phyloP scores from a whole-genome alignment of 306 rosid genomes.

The Ceratonia siliqua region DNA sequence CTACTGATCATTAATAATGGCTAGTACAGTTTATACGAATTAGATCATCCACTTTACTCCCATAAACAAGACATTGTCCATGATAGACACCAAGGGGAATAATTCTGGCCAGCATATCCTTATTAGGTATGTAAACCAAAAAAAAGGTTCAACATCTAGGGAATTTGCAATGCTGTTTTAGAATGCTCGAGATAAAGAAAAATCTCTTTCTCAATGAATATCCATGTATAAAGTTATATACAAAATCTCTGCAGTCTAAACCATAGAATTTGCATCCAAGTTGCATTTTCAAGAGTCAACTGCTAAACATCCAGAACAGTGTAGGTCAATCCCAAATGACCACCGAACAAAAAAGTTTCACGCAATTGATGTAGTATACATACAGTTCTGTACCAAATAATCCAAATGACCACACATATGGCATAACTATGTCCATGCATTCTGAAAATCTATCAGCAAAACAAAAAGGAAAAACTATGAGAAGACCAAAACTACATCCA shows the following conservation, averaged over 20 bases:
- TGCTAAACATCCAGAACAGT: neutral
- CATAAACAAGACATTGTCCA: neutral
- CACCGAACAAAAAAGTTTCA: neutral
- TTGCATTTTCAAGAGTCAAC: slow-evolving; percentile 9
- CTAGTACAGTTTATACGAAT: slow-evolving; percentile 11
- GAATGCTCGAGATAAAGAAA: neutral
- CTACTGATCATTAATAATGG: neutral
- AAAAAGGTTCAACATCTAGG: neutral
- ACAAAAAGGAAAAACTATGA: neutral
- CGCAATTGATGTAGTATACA: neutral
- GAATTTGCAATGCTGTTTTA: neutral
- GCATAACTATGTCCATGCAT: slow-evolving; percentile 12
- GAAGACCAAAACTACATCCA: neutral
- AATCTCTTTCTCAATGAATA: neutral
- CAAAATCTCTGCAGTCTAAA: neutral
- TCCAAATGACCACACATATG: slow-evolving; percentile 13
- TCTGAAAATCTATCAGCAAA: slow-evolving; percentile 13
- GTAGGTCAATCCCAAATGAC: neutral
- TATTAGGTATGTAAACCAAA: neutral
- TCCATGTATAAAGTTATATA: neutral
- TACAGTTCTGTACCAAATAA: neutral
- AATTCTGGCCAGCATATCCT: neutral
- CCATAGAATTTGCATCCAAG: neutral
- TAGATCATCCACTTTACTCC: neutral
- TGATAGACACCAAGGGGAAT: neutral